phyloP scores from a whole-genome alignment of 495 filamentous ascomycete genomes.

The Hypoxylon trugodes region DNA sequence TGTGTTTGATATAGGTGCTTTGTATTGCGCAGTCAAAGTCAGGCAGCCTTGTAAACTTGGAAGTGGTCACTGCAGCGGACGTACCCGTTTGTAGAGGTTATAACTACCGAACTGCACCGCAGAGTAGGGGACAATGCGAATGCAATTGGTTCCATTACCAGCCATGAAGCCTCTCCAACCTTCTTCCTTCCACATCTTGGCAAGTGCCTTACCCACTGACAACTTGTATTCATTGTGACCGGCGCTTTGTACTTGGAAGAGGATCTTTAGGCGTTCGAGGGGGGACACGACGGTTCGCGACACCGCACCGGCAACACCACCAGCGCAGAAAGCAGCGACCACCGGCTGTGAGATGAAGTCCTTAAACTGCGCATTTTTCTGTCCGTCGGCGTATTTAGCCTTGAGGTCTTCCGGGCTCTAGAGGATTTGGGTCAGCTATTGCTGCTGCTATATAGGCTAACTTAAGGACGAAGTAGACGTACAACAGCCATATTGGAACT shows the following conservation, averaged over 20 bases:
- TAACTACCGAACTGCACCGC: slow-evolving; percentile 98
- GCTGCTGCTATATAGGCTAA: slow-evolving; percentile 1
- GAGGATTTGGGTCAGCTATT: slow-evolving; percentile 27
- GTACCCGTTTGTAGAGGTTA: slow-evolving; percentile 93
- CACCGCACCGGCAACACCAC: slow-evolving; percentile 94
- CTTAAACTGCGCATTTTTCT: slow-evolving; percentile 46
- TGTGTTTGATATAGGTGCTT: background rate
- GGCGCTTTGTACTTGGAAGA: slow-evolving; percentile 93
- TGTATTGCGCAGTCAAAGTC: background rate
- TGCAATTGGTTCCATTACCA: slow-evolving; percentile 97
- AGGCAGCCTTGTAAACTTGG: background rate
- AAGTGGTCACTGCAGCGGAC: slow-evolving; percentile 39
- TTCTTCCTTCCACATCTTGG: slow-evolving; percentile 96
- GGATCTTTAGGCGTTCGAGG: slow-evolving; percentile 92
- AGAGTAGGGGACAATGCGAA: slow-evolving; percentile 96
- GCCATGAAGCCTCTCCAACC: slow-evolving; percentile 96
- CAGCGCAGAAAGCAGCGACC: slow-evolving; percentile 91
- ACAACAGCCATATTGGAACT: slow-evolving; percentile 35
- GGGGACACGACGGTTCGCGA: slow-evolving; percentile 96
- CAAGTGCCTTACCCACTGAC: slow-evolving; percentile 85
- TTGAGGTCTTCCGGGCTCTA: slow-evolving; percentile 41
- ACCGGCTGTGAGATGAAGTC: slow-evolving; percentile 77
- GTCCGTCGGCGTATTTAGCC: slow-evolving; percentile 36
- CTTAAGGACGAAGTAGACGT: slow-evolving; percentile 18
- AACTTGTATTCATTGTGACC: slow-evolving; percentile 92